Percentiles rank a stretch among this genome's conserved stretches.
Evolutionary conservation across 352 stramenopile species (phyloP).

Genomic region (Phytophthora melonis): DNA sequence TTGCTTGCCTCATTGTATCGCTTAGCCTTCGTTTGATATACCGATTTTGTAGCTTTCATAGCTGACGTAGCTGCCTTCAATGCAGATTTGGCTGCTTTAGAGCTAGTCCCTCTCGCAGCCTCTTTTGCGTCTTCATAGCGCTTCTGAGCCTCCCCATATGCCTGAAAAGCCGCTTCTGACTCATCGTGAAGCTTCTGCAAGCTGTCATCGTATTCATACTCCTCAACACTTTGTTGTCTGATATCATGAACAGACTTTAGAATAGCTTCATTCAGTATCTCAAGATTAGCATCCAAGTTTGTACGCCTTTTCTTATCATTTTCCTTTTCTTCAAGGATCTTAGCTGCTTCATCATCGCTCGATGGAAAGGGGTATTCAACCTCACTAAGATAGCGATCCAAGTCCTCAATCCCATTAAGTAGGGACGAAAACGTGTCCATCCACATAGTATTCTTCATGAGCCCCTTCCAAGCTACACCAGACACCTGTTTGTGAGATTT

Average conservation of each 20-base stretch:
- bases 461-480: conserved; percentile 6
- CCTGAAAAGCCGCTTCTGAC: too few relatives aligned
- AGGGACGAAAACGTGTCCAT: neutral
- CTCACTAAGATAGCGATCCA: conserved; percentile 18
- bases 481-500: neutral
- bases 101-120: too few relatives aligned
- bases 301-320: conserved; percentile 4
- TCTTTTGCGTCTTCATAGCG: too few relatives aligned
- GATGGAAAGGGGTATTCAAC: neutral
- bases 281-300: neutral
- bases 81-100: too few relatives aligned
- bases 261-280: conserved; percentile 16
- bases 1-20: too few relatives aligned
- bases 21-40: too few relatives aligned
- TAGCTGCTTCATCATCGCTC: neutral
- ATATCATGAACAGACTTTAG: conserved; percentile 14
- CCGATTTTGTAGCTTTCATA: too few relatives aligned
- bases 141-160: too few relatives aligned
- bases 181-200: too few relatives aligned
- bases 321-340: conserved; percentile 9
- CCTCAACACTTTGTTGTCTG: conserved; percentile 4
- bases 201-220: too few relatives aligned
- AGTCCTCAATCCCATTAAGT: conserved; percentile 14
- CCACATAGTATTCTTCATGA: conserved; percentile 13
- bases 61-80: too few relatives aligned